These are phyloP conservation scores for Naumovozyma castellii DNA, from an alignment of 805 yeast genomes.

Conservation along the genomic window DNA sequence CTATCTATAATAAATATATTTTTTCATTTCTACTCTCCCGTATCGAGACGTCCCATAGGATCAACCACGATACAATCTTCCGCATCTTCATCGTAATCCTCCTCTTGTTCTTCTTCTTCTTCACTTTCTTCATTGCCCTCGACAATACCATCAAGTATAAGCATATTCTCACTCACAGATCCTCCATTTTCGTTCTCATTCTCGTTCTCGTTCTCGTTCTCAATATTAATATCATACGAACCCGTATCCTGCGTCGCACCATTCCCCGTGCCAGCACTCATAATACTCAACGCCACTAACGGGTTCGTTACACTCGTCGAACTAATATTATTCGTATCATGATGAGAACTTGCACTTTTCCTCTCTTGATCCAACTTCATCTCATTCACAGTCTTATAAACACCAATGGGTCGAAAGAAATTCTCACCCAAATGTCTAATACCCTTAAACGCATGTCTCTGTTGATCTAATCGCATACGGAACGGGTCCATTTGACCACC, in stretches of 20 bases:
- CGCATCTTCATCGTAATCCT: conserved; percentile 2
- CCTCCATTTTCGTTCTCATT: conserved; percentile 1
- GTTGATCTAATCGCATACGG: conserved; percentile 13
- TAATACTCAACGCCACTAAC: background rate
- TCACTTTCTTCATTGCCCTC: background rate
- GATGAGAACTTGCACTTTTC: background rate
- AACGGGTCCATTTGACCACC: conserved; percentile 13
- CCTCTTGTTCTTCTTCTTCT: conserved; percentile 1
- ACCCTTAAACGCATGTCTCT: conserved; percentile 6
- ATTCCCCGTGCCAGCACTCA: background rate
- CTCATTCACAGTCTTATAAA: conserved; percentile 41
- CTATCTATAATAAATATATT: background rate
- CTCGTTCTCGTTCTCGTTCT: background rate
- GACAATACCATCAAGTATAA: background rate
- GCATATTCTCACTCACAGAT: background rate
- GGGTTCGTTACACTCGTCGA: background rate
- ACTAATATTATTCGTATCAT: background rate
- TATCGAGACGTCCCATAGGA: background rate
- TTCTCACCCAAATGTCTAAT: conserved; percentile 40
- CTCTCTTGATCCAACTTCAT: conserved; percentile 18
- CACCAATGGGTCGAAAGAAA: conserved; percentile 49
- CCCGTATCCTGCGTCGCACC: background rate
- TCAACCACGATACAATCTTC: background rate
- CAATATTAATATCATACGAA: background rate
- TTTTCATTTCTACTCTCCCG: background rate